Base-by-base conservation (phyloP, 805 yeast species). In the Diddensiella transvaalensis region DNA sequence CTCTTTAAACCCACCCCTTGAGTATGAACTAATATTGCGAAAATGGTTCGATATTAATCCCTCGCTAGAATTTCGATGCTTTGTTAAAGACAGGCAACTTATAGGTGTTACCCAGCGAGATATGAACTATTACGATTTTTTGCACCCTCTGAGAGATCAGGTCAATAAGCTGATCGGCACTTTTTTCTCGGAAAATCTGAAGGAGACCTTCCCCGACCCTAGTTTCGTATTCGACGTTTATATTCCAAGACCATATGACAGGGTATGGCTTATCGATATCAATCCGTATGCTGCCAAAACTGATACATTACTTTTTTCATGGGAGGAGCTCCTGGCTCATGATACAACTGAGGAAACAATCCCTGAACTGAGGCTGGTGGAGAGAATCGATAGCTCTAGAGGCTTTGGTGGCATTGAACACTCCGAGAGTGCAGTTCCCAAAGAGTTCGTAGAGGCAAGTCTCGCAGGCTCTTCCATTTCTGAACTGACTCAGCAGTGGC, bases 361-460 rank as follows among this genome's bases (percentile, higher is more conserved):
- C 22, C 73, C 67, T 45, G 69, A 56, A 42, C 62, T 91, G 18
- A 69, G 98, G 24, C 64, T 91, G 11, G 82, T 91, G 3, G 75
- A 80, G 1, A 77, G 80, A 55, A 79, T 78, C 18, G 86, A 88
- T 52, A 48, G 65, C 30, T 69, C 85, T 4, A 86, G 88, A 0
- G 71, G 91, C 24, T 89, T 89, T 70, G 83, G 87, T 0, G 68
- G 80, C 0, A 87, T 85, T 54, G 95, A 87, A 43, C 91, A 87
- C 61, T 79, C 95, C 1, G 96, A 91, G 58, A 87, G 83, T 63
- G 90, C 87, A 60, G 96, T 93, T 2, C 99, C 99, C 0, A 74
- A 77, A 45, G 99, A 93, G 60, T 80, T 93, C 18, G 85, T 93
- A 3, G 93, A 88, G 62, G 96, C 96, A 1, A 74, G 86, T 29